Conservation (phyloP, 2,329 filamentous ascomycete species). For the Arthrinium phaeospermum region DNA sequence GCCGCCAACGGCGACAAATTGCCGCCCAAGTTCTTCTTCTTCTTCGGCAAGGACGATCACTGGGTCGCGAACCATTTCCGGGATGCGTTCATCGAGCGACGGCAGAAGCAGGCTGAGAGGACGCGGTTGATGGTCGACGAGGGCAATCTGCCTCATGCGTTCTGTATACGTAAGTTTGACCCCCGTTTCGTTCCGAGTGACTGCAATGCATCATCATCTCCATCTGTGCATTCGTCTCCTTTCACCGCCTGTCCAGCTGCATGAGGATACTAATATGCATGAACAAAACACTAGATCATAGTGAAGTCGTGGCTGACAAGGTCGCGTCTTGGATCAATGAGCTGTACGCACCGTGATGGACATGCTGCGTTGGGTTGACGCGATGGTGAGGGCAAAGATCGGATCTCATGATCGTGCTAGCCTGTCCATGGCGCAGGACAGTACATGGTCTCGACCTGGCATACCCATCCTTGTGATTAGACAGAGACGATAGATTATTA, state of each 20-base stretch:
- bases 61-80: conserved; percentile 65
- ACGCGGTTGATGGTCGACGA: conserved; percentile 61
- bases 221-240: background rate
- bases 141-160: conserved; percentile 63
- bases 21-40: conserved; percentile 60
- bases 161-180: conserved; percentile 58
- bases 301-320: conserved; percentile 55
- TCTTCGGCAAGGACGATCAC: conserved; percentile 65
- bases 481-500: background rate
- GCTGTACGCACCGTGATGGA: conserved; percentile 40
- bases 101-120: conserved; percentile 43
- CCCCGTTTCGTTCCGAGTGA: background rate
- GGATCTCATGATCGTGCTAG: background rate
- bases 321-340: conserved; percentile 59
- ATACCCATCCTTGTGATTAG: background rate
- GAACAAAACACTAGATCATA: conserved; percentile 44
- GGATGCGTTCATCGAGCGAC: conserved; percentile 58
- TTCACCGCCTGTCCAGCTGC: background rate
- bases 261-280: background rate
- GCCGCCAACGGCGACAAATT: conserved; percentile 18
- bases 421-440: background rate
- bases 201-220: background rate
- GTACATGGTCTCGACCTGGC: background rate
- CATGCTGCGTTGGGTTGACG: background rate
- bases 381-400: background rate